phyloP scores from a whole-genome alignment of 768 basidiomycete species.

The Leccinum incarnatum region DNA sequence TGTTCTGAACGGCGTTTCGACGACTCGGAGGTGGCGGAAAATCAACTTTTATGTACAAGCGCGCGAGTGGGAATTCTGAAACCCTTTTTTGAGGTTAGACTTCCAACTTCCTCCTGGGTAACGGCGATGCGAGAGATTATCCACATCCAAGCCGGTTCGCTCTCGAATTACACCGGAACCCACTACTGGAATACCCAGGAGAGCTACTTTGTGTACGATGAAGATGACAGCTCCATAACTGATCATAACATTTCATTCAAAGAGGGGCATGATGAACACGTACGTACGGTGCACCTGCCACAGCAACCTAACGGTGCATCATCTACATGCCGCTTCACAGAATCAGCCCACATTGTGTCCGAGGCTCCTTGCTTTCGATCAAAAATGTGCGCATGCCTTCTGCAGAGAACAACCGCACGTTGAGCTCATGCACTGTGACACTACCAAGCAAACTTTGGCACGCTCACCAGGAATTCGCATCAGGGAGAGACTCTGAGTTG shows the following conservation, averaged over 20 bases:
- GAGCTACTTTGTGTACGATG: constrained; percentile 55
- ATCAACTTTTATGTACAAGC: background rate
- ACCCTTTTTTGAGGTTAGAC: background rate
- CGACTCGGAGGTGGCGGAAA: background rate
- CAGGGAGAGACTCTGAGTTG: constrained; percentile 25
- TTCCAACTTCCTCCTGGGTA: background rate
- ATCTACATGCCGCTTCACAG: constrained; percentile 6
- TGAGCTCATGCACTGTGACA: constrained; percentile 7
- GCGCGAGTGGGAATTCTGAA: constrained; percentile 7
- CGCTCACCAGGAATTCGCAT: constrained; percentile 43
- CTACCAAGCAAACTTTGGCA: constrained; percentile 61
- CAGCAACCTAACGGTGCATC: background rate
- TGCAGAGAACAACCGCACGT: background rate
- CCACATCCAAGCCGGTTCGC: constrained; percentile 69
- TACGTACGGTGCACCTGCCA: constrained; percentile 29
- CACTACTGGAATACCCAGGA: constrained; percentile 87
- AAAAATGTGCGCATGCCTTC: constrained; percentile 46
- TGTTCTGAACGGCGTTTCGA: background rate
- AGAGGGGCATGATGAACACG: constrained; percentile 52
- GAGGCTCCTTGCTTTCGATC: constrained; percentile 63
- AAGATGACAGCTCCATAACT: constrained; percentile 41
- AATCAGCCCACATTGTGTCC: constrained; percentile 52
- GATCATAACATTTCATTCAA: constrained; percentile 63
- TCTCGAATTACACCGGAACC: constrained; percentile 67
- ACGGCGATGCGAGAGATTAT: constrained; percentile 69